Percentiles rank a stretch among this genome's conserved stretches.
phyloP scores from a whole-genome alignment of 169 alveolate genomes.

The Theileria parva region DNA sequence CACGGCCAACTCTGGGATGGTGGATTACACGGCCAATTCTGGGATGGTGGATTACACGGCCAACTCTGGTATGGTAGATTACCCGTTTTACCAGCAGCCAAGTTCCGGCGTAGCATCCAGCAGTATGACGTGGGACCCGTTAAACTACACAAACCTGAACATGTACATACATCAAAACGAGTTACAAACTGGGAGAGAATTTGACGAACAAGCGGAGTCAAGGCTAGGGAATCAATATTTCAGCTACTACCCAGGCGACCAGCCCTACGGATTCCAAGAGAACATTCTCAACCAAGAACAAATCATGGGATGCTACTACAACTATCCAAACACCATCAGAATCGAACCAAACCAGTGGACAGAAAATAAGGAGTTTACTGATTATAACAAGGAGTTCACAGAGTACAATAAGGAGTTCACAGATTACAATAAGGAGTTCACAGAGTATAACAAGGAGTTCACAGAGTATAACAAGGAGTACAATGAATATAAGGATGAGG shows the following conservation, averaged over 20 bases:
- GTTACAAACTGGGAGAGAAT: conserved; percentile 16
- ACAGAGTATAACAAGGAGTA: conserved; percentile 7
- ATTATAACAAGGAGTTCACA: not conserved
- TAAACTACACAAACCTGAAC: conserved; percentile 12
- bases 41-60: conserved; percentile 4
- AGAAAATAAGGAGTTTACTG: not conserved
- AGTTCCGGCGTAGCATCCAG: too few species aligned
- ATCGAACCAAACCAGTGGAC: conserved; percentile 17
- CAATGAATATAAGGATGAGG: conserved; percentile 5
- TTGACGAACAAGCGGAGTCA: conserved; percentile 1
- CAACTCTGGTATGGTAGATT: not conserved
- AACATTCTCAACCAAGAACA: conserved; percentile 24
- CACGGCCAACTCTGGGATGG: not conserved
- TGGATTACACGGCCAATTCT: not conserved
- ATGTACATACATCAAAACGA: conserved; percentile 34
- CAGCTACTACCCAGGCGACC: conserved; percentile 34
- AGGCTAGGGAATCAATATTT: conserved; percentile 23
- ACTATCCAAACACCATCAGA: conserved; percentile 27
- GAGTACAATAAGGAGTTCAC: conserved; percentile 1
- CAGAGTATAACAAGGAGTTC: conserved; percentile 5
- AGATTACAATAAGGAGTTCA: not conserved
- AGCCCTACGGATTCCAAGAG: conserved; percentile 7
- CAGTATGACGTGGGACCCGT: conserved; percentile 5
- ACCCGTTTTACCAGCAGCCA: too few species aligned
- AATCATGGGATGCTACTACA: conserved; percentile 21